Base-by-base conservation (phyloP, 2,329 filamentous ascomycete species). In the Paraconiothyrium brasiliense region DNA sequence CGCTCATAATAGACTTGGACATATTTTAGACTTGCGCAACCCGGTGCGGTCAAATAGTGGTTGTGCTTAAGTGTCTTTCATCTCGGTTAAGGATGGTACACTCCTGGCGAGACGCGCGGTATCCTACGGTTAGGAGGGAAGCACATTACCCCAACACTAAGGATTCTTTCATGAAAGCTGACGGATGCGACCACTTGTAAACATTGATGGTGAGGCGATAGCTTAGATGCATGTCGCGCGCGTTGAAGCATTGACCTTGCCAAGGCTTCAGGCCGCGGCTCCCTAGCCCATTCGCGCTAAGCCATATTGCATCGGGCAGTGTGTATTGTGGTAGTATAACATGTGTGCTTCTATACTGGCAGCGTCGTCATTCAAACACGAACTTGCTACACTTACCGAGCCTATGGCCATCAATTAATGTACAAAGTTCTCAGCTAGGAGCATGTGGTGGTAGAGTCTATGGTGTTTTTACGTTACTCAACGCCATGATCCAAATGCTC, bases 1-100 rank as follows among this genome's bases (percentile, higher is more conserved):
- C 56, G 52, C 64, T 71, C 34, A 65, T 58, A 30, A 65, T 63
- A 50, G 76, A 71, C 61, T 72, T 75, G 9, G 77, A 68, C 77
- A 79, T 79, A 5, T 46, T 49, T 57, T 49, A 22, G 35, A 35
- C 39, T 46, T n/a, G 54, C 14, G 51, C 57, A 39, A 39, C 57
- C 41, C 24, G 47, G 34, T 44, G 35, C 32, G 41, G 47, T 46
- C 22, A 27, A 27, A 27, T 59, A 39, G 35, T 47, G 7, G 11
- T 3, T 22, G 14, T 41, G 37, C 11, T 6, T 20, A 37, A 52
- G 49, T 30, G 32, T 37, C 43, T 57, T 43, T 66, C 66, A 68
- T 63, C n/a, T 61, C 60, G 46, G 22, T 60, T 57, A 39, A 54
- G 54, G 30, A 27, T 14, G 24, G 20, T n/a, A 14, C 13, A 48